phyloP scores from a whole-genome alignment of 257 asterid genomes.

The Haberlea rhodopensis region DNA sequence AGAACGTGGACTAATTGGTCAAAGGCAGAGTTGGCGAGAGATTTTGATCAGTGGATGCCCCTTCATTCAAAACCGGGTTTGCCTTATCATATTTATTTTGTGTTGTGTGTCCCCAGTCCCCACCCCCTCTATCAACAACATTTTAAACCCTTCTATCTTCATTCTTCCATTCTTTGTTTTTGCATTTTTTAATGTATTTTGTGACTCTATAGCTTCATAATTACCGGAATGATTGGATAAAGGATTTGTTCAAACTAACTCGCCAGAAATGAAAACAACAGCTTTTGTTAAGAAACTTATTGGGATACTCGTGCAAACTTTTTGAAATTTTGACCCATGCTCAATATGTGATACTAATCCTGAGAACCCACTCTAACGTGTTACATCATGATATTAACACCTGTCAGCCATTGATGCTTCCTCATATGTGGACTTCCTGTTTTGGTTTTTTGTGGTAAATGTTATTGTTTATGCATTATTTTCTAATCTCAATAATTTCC shows the following conservation, averaged over 20 bases:
- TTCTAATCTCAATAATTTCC: constrained; percentile 23
- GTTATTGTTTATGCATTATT: constrained; percentile 10
- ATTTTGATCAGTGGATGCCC: constrained; percentile 82
- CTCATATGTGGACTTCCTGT: not conserved
- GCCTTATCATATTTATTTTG: constrained; percentile 25
- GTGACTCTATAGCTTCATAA: not conserved
- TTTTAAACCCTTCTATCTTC: not conserved
- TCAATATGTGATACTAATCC: constrained; percentile 5
- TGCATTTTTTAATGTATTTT: no score
- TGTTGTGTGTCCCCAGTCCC: constrained; percentile 1
- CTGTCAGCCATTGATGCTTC: constrained; percentile 4
- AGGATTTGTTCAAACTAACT: no score
- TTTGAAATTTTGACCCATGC: not conserved
- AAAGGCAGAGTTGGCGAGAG: constrained; percentile 68
- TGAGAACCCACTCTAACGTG: constrained; percentile 3
- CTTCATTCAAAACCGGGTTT: constrained; percentile 58
- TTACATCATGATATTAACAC: not conserved
- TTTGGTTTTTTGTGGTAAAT: constrained; percentile 7
- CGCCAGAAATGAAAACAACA: no score
- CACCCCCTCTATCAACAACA: constrained; percentile 1
- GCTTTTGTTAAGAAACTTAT: not conserved
- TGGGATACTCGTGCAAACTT: not conserved
- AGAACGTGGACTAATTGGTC: constrained; percentile 88
- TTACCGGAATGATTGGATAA: not conserved
- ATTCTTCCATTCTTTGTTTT: no score